Conservation (phyloP, 352 stramenopile genomes). For the Phytophthora citricola region DNA sequence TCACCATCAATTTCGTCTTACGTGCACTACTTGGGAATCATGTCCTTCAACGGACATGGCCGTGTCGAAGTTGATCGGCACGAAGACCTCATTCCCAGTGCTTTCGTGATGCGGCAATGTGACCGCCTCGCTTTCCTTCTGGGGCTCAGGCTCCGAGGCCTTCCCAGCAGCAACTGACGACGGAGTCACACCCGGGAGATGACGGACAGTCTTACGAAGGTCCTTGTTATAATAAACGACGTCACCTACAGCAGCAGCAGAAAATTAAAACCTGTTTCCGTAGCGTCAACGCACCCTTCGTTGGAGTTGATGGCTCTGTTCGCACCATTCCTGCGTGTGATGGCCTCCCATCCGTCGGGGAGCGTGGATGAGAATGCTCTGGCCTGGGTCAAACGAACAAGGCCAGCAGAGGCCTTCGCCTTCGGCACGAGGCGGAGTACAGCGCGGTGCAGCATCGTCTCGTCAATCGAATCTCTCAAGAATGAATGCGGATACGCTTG, state of each 20-base stretch:
- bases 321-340: conserved; percentile 67
- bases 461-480: conserved; percentile 19
- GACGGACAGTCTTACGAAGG: conserved; percentile 65
- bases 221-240: conserved; percentile 73
- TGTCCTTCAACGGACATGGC: conserved; percentile 82
- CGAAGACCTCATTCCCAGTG: conserved; percentile 57
- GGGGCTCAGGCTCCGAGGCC: conserved; percentile 5
- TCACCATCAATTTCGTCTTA: conserved; percentile 37
- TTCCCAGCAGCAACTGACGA: conserved; percentile 11
- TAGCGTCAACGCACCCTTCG: too few relatives aligned
- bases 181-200: conserved; percentile 47
- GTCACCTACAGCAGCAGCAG: conserved; percentile 40
- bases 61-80: conserved; percentile 87
- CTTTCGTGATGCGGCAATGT: conserved; percentile 43
- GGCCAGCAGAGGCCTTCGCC: neutral
- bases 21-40: conserved; percentile 87
- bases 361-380: conserved; percentile 42
- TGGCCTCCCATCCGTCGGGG: conserved; percentile 65
- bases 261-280: neutral
- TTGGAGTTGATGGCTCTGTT: neutral
- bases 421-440: conserved; percentile 22
- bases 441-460: conserved; percentile 26
- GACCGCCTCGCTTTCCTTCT: conserved; percentile 13
- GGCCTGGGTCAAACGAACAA: neutral
- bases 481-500: conserved; percentile 30